Base-by-base conservation (phyloP, 225 moss, liverwort and hornwort species). In the Physcomitrium patens region DNA sequence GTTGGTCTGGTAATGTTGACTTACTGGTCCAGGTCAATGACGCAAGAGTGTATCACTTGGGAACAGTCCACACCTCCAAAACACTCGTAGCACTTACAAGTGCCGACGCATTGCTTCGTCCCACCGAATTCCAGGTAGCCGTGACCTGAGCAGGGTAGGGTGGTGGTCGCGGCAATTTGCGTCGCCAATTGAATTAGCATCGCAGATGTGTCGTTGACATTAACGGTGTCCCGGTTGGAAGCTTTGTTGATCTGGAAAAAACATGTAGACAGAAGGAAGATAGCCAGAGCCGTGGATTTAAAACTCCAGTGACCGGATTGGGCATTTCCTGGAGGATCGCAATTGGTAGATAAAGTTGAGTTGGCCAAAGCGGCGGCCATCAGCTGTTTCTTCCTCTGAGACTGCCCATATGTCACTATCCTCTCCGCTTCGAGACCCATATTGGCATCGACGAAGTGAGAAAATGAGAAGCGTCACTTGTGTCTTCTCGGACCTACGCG, bases 21-120 rank as follows among this genome's bases (percentile, higher is more conserved):
- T 85, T 72, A 90, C 90, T 93, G 93, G 81, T 87, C 82, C 11
- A 93, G 75, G 65, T 93, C 89, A 54, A 93, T 82, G 60, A 89
- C 69, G 84, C 93, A 93, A 31, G 62, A 73, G 42, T 15, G 23
- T 14, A 83, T 84, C 16, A 66, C 28, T 7, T 71, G 58, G 14
- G 89, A 77, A 76, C 91, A 91, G 58, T 89, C 85, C 4, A 12
- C 13, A 57, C 93, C 93, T 44, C 65, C 79, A 68, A 82, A 87
- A 82, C 93, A 91, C 51, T 82, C 71, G 46, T 89, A 71, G 77
- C 93, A 93, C 76, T 76, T 79, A 58, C 91, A 93, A n/a, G 73
- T 42, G 64, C 73, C 83, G 27, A 5, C 3, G 42, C 63, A 74
- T 17, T 80, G 56, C 59, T 82, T 86, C 3, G 66, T 67, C 55